Evolutionary conservation across 225 moss, liverwort and hornwort species (phyloP).

Genomic region (Rhytidiadelphus loreus): DNA sequence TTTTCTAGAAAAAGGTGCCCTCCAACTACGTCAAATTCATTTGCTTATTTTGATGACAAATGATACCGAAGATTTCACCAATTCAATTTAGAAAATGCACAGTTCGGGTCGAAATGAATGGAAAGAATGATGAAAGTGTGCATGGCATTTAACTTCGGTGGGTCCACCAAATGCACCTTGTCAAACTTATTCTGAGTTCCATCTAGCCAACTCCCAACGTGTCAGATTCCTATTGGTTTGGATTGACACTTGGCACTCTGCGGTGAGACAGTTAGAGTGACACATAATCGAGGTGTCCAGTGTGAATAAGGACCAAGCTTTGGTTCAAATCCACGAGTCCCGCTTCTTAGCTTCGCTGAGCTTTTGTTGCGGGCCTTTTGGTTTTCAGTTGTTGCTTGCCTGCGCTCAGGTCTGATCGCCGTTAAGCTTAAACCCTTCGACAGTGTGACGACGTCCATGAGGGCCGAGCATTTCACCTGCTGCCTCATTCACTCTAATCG

Average conservation of each 20-base stretch:
- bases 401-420: background rate
- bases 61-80: background rate
- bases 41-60: too few relatives aligned
- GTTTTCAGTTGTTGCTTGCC: background rate
- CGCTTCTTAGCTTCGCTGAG: background rate
- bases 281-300: background rate
- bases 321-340: background rate
- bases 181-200: background rate
- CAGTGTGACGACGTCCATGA: background rate
- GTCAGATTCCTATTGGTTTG: background rate
- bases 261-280: background rate
- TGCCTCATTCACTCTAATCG: background rate
- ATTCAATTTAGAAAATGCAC: background rate
- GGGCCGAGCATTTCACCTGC: background rate
- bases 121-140: background rate
- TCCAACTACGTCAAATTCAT: too few relatives aligned
- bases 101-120: background rate
- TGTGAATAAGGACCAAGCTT: background rate
- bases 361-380: background rate
- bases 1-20: too few relatives aligned
- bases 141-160: background rate
- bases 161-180: background rate
- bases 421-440: too few relatives aligned
- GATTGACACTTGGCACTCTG: background rate
- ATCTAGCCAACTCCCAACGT: background rate